Base-by-base conservation (phyloP, 1,284 basidiomycete genomes). In the Heterobasidion parviporum region DNA sequence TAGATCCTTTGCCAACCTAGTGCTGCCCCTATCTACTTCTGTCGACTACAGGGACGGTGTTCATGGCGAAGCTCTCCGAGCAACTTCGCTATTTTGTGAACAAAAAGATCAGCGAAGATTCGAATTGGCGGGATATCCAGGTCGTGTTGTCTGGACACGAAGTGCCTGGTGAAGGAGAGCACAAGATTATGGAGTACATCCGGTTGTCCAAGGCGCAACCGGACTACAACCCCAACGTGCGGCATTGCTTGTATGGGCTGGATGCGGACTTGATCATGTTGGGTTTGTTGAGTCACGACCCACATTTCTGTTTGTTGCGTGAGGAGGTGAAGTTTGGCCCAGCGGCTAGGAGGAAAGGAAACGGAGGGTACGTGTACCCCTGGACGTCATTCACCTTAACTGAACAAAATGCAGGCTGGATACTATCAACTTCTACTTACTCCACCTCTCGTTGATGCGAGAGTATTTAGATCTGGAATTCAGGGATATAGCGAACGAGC, bases 181-280 rank as follows among this genome's bases (percentile, higher is more conserved):
- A 99, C 81, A 99, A 99, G 79, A 96, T 99, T 65, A 98, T 99
- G 90, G 97, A 99, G 70, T 99, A 96, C 72, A 98, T 99, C 67
- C 89, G 97, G 53, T 76, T 94, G 59, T 86, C 87, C 57, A 92
- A 96, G 65, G 94, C 97, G 32, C 97, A 99, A 71, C 91, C 91
- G 8, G 89, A 91, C 68, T 97, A 99, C 74, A 85, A 94, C 70
- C 90, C 93, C 18, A 95, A 96, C 67, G 78, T 92, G 54, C 87
- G 97, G 61, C 97, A 99, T 73, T 99, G 97, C 72, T 76, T 99
- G 56, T 99, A 99, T 72, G 97, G 97, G 48, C 84, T 99, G 41
- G 97, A 99, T 68, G 97, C 97, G 53, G 97, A 99, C 74, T 74
- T 99, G 59, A 93, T 99, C 73, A 99, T 99, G 97, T 80, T 99